Conservation (phyloP, 192 early-diverging fungal genomes). For the Rhizoclosmatium sp. region DNA sequence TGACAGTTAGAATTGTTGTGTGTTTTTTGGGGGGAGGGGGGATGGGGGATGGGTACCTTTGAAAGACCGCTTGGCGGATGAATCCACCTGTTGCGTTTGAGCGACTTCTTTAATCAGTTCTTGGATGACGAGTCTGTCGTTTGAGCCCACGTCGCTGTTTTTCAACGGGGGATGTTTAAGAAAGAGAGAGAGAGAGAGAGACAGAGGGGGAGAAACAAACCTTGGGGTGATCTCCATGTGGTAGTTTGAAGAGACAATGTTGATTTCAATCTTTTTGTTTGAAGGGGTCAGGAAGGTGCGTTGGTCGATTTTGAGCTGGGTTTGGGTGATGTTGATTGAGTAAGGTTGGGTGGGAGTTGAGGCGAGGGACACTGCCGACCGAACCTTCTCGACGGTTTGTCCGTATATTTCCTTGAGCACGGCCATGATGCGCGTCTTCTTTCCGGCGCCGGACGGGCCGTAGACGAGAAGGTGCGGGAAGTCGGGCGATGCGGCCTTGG, state of each 20-base stretch:
- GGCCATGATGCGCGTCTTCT: constrained; percentile 93
- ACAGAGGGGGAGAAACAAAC: constrained; percentile 43
- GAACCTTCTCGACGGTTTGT: constrained; percentile 85
- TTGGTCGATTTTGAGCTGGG: constrained; percentile 88
- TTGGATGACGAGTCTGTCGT: constrained; percentile 92
- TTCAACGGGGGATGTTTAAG: too few relatives aligned
- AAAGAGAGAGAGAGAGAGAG: too few relatives aligned
- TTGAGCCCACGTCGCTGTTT: constrained; percentile 88
- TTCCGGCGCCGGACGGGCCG: constrained; percentile 95
- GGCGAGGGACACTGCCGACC: neutral
- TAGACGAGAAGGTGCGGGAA: constrained; percentile 96
- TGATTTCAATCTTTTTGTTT: constrained; percentile 85
- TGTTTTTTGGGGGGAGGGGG: neutral
- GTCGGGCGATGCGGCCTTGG: constrained; percentile 69
- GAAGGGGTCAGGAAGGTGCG: constrained; percentile 85
- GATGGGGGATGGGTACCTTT: constrained; percentile 67
- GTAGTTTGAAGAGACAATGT: constrained; percentile 90
- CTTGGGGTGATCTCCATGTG: constrained; percentile 97
- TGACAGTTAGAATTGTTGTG: neutral
- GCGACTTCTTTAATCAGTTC: constrained; percentile 97
- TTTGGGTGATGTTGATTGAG: neutral
- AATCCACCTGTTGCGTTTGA: constrained; percentile 92
- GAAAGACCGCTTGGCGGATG: constrained; percentile 80
- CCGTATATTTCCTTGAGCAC: constrained; percentile 91
- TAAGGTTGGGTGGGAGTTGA: neutral